Evolutionary conservation across 371 early-diverging fungal species (phyloP), one percentile per base, ranked within the genome.

Genomic region (Nematocida minor): DNA sequence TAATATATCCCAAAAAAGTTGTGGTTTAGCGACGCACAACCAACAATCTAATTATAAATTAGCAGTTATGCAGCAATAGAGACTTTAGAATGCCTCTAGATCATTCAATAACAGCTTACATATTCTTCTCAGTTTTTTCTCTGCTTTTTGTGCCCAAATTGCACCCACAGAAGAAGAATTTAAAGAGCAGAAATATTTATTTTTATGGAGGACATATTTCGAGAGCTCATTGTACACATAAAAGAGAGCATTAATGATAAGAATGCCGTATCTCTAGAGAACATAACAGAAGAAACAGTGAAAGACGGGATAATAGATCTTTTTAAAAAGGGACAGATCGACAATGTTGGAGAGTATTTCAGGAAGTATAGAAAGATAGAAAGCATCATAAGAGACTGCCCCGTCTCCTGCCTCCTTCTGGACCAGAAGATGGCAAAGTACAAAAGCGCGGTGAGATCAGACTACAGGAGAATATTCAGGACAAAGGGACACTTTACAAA

Each of bases 401-500:
- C 25, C 7, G n/a, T 48, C 20, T 62, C 27, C 47, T 70, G 47
- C 38, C 40, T 60, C 11, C 29, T 60, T 70, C 38, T 70, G 25
- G n/a, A 41, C 20, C 31, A 42, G 25, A 4, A 41, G n/a, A 29
- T 22, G 9, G 51, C 57, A 27, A 20, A 57, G 16, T 34, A 11
- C 6, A 20, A 48, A 47, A 31, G 27, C 11, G 3, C 57, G 0
- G 14, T 27, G 32, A 20, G 29, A 36, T 32, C 34, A 53, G 51
- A 42, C 11, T 57, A 57, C 4, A 7, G 18, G 11, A 7, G 31
- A 9, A 27, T 34, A 14, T 34, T 57, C 29, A 57, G 36, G 20
- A 18, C 60, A n/a, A 27, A 79, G 1, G 84, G 84, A 9, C 85
- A 85, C 67, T 79, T 80, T 27, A 67, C 83, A 18, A 79, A 80